A percentile compares a stretch with the other conserved stretches of the same genome.
Conservation (phyloP, 768 basidiomycete genomes). For the Boletales sp. region DNA sequence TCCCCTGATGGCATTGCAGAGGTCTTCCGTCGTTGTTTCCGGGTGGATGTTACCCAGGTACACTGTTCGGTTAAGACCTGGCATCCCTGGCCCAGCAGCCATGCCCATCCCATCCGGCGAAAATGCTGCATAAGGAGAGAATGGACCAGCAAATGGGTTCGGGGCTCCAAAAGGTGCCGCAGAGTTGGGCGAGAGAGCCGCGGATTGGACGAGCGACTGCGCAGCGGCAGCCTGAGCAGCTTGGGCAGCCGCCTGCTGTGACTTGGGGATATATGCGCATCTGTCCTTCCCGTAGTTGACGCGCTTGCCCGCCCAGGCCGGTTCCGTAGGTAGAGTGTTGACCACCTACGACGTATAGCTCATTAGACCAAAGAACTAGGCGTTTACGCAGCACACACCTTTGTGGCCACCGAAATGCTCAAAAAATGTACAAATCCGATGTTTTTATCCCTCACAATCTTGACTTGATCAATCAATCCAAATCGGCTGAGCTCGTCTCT, state of each 20-base stretch:
- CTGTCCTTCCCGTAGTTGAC: slow-evolving; percentile 99
- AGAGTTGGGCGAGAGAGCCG: slow-evolving; percentile 33
- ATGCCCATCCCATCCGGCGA: slow-evolving; percentile 38
- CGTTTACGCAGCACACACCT: slow-evolving; percentile 50
- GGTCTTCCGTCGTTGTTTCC: slow-evolving; percentile 90
- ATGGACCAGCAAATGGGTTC: slow-evolving; percentile 34
- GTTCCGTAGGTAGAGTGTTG: slow-evolving; percentile 85
- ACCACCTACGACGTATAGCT: slow-evolving; percentile 61
- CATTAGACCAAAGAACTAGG: background rate
- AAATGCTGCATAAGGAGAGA: slow-evolving; percentile 51
- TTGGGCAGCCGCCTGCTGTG: slow-evolving; percentile 84
- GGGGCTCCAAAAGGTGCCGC: slow-evolving; percentile 29
- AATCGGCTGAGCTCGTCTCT: slow-evolving; percentile 90
- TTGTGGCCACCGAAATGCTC: slow-evolving; percentile 90
- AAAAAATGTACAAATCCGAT: slow-evolving; percentile 99
- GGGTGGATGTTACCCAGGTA: slow-evolving; percentile 97
- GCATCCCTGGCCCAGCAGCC: slow-evolving; percentile 31
- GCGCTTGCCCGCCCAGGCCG: slow-evolving; percentile 91
- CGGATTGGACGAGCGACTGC: slow-evolving; percentile 58
- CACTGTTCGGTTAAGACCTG: slow-evolving; percentile 85
- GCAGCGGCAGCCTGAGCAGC: slow-evolving; percentile 86
- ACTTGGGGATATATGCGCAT: slow-evolving; percentile 96
- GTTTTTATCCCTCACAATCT: slow-evolving; percentile 98
- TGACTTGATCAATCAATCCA: slow-evolving; percentile 97
- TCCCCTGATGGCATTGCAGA: slow-evolving; percentile 96